phyloP scores from a whole-genome alignment of 2,329 filamentous ascomycete genomes.

The Fusarium anthophilum region DNA sequence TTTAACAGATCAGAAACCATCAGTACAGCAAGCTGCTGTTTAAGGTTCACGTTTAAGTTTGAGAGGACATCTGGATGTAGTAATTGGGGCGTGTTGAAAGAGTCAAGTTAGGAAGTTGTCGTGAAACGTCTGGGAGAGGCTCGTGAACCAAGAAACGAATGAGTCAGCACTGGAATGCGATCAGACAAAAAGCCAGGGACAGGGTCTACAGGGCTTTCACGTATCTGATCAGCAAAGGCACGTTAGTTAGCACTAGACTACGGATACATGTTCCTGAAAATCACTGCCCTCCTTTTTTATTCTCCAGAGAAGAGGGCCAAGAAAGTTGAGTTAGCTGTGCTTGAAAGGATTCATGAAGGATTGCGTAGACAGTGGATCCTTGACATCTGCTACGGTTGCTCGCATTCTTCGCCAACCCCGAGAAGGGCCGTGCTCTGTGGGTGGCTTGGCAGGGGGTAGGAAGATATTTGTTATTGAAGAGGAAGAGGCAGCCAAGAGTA shows the following conservation, averaged over 20 bases:
- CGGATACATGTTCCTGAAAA: slow-evolving; percentile 15
- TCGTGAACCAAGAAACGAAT: neutral
- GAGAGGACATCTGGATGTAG: neutral
- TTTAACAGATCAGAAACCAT: neutral
- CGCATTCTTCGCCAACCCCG: slow-evolving; percentile 38
- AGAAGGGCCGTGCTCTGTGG: slow-evolving; percentile 32
- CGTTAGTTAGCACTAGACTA: neutral
- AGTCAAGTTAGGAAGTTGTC: neutral
- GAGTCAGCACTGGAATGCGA: slow-evolving; percentile 14
- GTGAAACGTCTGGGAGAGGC: slow-evolving; percentile 3
- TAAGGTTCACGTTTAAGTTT: neutral
- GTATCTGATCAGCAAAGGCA: slow-evolving; percentile 1
- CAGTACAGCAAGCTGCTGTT: neutral
- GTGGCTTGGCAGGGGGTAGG: slow-evolving; percentile 23
- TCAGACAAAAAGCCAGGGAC: slow-evolving; percentile 8
- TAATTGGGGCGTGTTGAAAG: neutral
- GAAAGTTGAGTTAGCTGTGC: slow-evolving; percentile 5
- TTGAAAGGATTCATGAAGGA: slow-evolving; percentile 6
- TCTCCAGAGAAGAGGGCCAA: neutral
- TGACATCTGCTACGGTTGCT: slow-evolving; percentile 20
- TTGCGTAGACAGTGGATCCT: slow-evolving; percentile 32
- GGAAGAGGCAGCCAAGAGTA: slow-evolving; percentile 31
- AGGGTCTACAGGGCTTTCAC: neutral
- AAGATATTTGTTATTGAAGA: slow-evolving; percentile 6
- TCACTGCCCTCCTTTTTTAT: neutral